These are phyloP conservation scores for Pichia sp. DNA, from an alignment of 1,139 yeast species.

Conservation along the genomic window DNA sequence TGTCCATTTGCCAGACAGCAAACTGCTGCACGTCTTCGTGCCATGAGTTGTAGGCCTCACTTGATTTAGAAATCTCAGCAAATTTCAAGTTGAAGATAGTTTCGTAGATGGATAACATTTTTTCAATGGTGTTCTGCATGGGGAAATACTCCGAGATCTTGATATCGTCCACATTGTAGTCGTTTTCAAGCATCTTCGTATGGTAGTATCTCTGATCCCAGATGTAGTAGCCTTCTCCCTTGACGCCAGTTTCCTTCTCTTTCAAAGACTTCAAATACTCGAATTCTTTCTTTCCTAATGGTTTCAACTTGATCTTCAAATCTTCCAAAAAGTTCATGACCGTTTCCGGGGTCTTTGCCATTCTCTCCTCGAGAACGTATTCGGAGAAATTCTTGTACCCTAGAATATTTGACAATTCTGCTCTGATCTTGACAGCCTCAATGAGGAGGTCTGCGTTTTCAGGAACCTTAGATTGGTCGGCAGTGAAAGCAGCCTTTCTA, in stretches of 20 bases:
- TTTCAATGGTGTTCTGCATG: constrained; percentile 56
- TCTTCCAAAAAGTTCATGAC: constrained; percentile 62
- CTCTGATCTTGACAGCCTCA: constrained; percentile 58
- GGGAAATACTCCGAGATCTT: constrained; percentile 79
- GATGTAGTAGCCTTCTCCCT: constrained; percentile 48
- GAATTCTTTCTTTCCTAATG: constrained; percentile 56
- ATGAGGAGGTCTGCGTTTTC: constrained; percentile 57
- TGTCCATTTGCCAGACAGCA: constrained; percentile 66
- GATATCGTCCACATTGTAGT: constrained; percentile 67
- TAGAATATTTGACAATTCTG: constrained; percentile 55
- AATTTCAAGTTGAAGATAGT: constrained; percentile 64
- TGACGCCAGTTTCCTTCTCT: constrained; percentile 40
- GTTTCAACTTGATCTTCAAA: constrained; percentile 52
- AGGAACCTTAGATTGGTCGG: constrained; percentile 63
- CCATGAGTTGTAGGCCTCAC: constrained; percentile 47
- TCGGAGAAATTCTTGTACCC: constrained; percentile 69
- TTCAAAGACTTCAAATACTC: constrained; percentile 49
- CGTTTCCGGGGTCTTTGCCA: constrained; percentile 65
- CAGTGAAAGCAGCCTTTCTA: constrained; percentile 60
- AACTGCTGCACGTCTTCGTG: constrained; percentile 73
- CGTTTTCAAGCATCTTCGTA: constrained; percentile 58
- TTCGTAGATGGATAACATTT: constrained; percentile 71
- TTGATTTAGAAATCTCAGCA: constrained; percentile 42
- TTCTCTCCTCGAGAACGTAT: constrained; percentile 66
- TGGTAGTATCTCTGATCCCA: constrained; percentile 76